Evolutionary conservation across 192 early-diverging fungal species (phyloP), one percentile per base, ranked within the genome.

Genomic region (Backusella tarrabulga): DNA sequence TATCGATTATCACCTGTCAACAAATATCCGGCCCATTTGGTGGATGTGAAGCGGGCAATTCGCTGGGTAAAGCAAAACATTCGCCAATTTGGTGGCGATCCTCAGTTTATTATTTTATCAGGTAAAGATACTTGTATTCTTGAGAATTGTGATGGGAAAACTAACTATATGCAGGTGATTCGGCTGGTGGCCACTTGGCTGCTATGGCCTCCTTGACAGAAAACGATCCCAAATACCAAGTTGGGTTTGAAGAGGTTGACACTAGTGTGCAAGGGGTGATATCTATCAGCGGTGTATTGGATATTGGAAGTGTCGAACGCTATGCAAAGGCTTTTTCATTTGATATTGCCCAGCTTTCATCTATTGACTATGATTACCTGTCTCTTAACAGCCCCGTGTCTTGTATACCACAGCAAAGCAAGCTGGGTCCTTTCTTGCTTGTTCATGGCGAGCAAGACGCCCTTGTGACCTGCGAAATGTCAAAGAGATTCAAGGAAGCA

Each of bases 21-120:
- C 50, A 80, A 85, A 35, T 88, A 90, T 67, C 85, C 88, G 0
- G 85, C 86, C 21, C 92, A 92, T 76, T 67, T 94, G 14, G 82
- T 90, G 14, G 91, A 94, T 76, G 86, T 90, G 67, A 92, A 94
- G 74, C 85, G 91, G 6, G 89, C 89, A 34, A 73, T 94, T 50
- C 83, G 91, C 40, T 94, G 93, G 93, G 84, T 90, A 14, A 90
- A 87, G 52, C 74, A 84, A 44, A 89, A 90, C 68, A 87, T 91
- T 60, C 77, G 72, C 41, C 77, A 77, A 14, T 93, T 89, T 79
- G 91, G 91, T 56, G 93, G 93, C 8, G 86, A 94, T 76, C 88
- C 93, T 8, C 71, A 82, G 17, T 93, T 90, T 60, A 86, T 94
- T 69, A 87, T 88, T 12, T 82, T 92, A 60, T 79, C 85, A 21